phyloP scores from a whole-genome alignment of 805 yeast species.

The Dipodascopsis uninucleata region DNA sequence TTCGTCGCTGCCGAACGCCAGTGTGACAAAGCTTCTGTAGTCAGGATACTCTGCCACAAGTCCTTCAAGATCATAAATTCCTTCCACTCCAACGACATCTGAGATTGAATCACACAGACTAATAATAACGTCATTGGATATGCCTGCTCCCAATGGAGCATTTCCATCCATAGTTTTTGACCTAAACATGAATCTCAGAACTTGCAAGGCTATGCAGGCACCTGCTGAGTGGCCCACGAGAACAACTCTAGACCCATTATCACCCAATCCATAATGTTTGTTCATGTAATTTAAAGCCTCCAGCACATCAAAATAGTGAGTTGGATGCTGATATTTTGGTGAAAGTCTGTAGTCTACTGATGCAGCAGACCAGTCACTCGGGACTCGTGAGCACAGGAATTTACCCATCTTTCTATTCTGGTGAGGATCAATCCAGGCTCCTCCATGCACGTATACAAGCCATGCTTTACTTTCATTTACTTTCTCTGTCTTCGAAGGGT shows the following conservation, averaged over 20 bases:
- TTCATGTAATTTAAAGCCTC: slow-evolving; percentile 38
- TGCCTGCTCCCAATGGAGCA: not conserved
- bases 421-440: slow-evolving; percentile 71
- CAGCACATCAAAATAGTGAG: slow-evolving; percentile 52
- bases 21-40: slow-evolving; percentile 51
- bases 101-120: not conserved
- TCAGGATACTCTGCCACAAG: slow-evolving; percentile 57
- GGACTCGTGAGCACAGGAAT: slow-evolving; percentile 27
- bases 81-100: slow-evolving; percentile 49
- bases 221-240: slow-evolving; percentile 75
- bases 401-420: slow-evolving; percentile 56
- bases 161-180: not conserved
- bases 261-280: slow-evolving; percentile 15
- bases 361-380: slow-evolving; percentile 20
- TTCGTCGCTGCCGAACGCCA: slow-evolving; percentile 48
- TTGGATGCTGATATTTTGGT: slow-evolving; percentile 51
- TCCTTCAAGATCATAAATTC: slow-evolving; percentile 54
- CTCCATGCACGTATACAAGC: slow-evolving; percentile 68
- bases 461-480: too few relatives aligned
- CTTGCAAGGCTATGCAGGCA: slow-evolving; percentile 56
- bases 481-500: too few relatives aligned
- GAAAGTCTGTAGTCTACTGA: slow-evolving; percentile 28
- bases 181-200: slow-evolving; percentile 26
- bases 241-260: slow-evolving; percentile 25
- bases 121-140: not conserved